Conservation (phyloP, 345 rosid genomes). For the Litchi chinensis region DNA sequence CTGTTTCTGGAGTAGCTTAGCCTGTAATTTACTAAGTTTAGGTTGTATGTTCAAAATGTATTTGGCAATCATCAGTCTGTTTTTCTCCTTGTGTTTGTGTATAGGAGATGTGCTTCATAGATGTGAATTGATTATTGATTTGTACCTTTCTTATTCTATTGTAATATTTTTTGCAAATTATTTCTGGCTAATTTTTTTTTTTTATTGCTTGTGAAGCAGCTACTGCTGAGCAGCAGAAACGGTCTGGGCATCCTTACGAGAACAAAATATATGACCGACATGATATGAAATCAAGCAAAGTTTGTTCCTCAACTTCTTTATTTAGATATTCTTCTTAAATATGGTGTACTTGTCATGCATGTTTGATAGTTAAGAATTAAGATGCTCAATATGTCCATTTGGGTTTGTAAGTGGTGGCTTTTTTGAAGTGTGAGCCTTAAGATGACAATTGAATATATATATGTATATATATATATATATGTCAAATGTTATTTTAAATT, state of each 20-base stretch:
- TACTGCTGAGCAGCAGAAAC: conserved; percentile 57
- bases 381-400: not conserved
- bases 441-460: not conserved
- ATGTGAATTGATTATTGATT: not conserved
- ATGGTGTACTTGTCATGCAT: conserved; percentile 13
- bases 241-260: conserved; percentile 51
- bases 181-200: conserved; percentile 18
- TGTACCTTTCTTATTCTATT: not conserved
- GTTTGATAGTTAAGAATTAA: not conserved
- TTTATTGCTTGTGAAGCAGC: conserved; percentile 29
- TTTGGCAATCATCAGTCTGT: not conserved
- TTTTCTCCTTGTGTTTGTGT: not conserved
- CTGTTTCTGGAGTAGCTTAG: not conserved
- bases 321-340: conserved; percentile 10
- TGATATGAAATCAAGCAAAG: conserved; percentile 62
- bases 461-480: not conserved
- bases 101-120: not conserved
- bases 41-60: too few species aligned
- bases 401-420: not conserved
- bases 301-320: conserved; percentile 45
- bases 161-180: not conserved
- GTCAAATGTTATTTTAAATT: not conserved
- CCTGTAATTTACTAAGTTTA: not conserved
- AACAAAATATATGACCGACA: conserved; percentile 61
- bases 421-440: not conserved